Base-by-base conservation (phyloP, 164 flowering plant genomes). In the Magnolia sinica region DNA sequence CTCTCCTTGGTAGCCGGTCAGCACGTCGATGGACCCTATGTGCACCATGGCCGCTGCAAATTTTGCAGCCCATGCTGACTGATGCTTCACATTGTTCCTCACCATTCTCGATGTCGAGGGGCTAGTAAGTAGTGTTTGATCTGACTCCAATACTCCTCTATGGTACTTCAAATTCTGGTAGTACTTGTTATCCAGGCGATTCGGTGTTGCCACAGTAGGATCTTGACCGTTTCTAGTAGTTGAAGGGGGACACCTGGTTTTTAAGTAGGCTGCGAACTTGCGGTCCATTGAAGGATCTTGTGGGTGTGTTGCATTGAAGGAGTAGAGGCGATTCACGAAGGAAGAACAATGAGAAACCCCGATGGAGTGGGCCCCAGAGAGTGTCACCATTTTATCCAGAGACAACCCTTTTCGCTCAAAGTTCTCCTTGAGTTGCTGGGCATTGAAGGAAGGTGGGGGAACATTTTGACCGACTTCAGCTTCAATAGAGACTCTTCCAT, bases 401-500 rank as follows among this genome's bases (percentile, higher is more conserved):
- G 78, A 68, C 14, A 76, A 10, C 3, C 73, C 73, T n/a, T 76
- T 76, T 52, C 9, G 18, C 4, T 64, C 73, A 24, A 76, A 76
- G 67, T 55, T 69, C 13, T 51, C 73, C 9, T 31, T 49, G 19
- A 76, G 73, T 18, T 55, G 51, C 9, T 55, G 20, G n/a, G 61
- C 73, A n/a, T 76, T 50, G 19, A 29, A 27, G 45, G 27, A 27
- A 4, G 78, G 78, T 7, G 52, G 7, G 1, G 78, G 78, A 29
- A 76, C 29, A 50, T 76, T 77, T 18, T 19, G 70, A 0, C n/a
- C 0, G 9, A 64, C 76, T 9, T 86, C 88, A 1, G 72, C 74
- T n/a, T 0, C 9, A 20, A 64, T 65, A 0, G 88, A 85, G 14
- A 78, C 50, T 7, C 73, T 22, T 2, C 89, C 88, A 29, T 88